These are phyloP conservation scores for Citropsis articulata DNA, from an alignment of 345 rosid species.

Conservation along the genomic window DNA sequence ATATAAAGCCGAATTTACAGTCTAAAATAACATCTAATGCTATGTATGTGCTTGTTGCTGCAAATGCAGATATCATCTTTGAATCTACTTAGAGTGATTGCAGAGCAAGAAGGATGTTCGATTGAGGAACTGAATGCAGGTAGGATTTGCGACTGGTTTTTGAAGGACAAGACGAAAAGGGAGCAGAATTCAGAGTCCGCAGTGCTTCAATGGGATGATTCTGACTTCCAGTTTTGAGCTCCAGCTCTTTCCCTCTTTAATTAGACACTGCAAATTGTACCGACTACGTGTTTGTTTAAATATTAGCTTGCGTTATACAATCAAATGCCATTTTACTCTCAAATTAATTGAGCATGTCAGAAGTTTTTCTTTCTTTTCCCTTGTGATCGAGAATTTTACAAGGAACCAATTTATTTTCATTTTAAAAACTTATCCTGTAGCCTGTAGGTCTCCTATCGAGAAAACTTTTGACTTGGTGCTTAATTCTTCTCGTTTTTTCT, in stretches of 20 bases:
- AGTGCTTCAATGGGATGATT: conserved; percentile 92
- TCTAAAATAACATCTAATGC: not conserved
- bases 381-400: not conserved
- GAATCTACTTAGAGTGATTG: conserved; percentile 69
- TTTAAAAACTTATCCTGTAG: no score
- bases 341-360: not conserved
- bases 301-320: not conserved
- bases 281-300: not conserved
- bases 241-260: not conserved
- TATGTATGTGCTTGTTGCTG: not conserved
- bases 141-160: conserved; percentile 80
- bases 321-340: not conserved
- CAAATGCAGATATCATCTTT: conserved; percentile 69
- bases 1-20: not conserved
- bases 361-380: not conserved
- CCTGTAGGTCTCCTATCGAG: no score
- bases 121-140: conserved; percentile 90
- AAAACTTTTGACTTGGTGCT: no score
- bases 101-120: conserved; percentile 79
- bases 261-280: no score
- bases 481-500: no score
- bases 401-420: no score
- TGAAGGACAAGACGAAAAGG: conserved; percentile 74
- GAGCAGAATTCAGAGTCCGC: conserved; percentile 68
- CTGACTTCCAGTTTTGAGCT: conserved; percentile 51